phyloP scores from a whole-genome alignment of 345 rosid genomes.

The Citrus australasica region DNA sequence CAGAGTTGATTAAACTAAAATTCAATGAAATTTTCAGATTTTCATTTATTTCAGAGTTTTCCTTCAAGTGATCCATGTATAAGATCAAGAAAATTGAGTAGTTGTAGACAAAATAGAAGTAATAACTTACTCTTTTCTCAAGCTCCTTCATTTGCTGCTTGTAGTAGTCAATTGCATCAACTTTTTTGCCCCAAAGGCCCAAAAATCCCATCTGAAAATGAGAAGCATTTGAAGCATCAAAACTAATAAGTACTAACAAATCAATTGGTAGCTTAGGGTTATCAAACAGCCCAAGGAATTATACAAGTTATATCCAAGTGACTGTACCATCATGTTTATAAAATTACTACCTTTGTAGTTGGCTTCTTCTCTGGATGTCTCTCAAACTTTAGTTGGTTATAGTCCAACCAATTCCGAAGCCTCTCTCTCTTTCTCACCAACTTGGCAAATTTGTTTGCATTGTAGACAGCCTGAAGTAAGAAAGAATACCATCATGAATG shows the following conservation, averaged over 20 bases:
- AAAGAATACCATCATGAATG: not conserved
- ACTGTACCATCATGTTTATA: conserved; percentile 3
- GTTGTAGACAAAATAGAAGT: not conserved
- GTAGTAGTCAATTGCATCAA: conserved; percentile 86
- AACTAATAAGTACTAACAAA: not conserved
- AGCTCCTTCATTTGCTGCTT: conserved; percentile 51
- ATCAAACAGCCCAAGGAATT: not conserved
- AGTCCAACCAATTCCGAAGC: conserved; percentile 87
- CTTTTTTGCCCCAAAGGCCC: conserved; percentile 76
- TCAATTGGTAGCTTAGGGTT: not conserved
- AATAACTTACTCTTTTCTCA: conserved; percentile 52
- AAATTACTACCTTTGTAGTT: conserved; percentile 53
- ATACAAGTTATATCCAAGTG: not conserved
- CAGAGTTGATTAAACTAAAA: not conserved
- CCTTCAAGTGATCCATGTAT: not conserved
- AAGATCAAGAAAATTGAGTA: not conserved
- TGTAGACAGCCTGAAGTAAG: conserved; percentile 68
- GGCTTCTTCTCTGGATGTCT: conserved; percentile 80
- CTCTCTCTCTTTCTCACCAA: conserved; percentile 71
- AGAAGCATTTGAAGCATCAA: conserved; percentile 16
- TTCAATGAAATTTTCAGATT: not conserved
- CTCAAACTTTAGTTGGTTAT: conserved; percentile 73
- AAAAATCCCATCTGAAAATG: conserved; percentile 71
- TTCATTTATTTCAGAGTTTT: not conserved
- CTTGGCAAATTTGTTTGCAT: conserved; percentile 72